Conservation (phyloP, 352 stramenopile genomes). For the Elongisporangium prolatum region DNA sequence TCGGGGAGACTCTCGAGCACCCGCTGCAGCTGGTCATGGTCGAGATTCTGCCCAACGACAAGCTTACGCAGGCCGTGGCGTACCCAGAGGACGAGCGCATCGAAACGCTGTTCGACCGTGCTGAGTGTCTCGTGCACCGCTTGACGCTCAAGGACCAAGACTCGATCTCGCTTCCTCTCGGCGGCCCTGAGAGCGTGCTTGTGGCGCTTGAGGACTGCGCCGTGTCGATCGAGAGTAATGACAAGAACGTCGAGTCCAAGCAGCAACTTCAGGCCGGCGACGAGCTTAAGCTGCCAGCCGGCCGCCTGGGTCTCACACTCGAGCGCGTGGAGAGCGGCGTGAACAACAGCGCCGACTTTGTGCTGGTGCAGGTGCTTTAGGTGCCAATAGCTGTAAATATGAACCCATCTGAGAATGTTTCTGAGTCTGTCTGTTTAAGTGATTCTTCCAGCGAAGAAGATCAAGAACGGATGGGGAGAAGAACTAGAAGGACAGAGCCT, state of each 20-base stretch:
- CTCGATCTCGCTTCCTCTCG: conserved; percentile 21
- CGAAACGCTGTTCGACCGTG: conserved; percentile 27
- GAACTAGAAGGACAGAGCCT: background rate
- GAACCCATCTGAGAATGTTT: background rate
- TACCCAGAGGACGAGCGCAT: conserved; percentile 6
- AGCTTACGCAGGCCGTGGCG: background rate
- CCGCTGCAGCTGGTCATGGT: background rate
- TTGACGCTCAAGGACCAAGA: conserved; percentile 15
- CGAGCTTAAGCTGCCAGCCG: conserved; percentile 17
- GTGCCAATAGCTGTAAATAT: background rate
- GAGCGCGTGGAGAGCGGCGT: conserved; percentile 1
- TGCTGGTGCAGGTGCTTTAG: conserved; percentile 26
- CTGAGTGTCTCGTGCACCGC: conserved; percentile 40
- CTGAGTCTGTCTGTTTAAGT: background rate
- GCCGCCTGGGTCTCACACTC: conserved; percentile 9
- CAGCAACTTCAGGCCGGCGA: conserved; percentile 3
- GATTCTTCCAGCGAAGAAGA: no score
- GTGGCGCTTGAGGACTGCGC: conserved; percentile 22
- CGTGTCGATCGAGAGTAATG: conserved; percentile 11
- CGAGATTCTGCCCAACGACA: background rate
- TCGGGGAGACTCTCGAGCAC: background rate
- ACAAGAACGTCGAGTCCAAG: background rate
- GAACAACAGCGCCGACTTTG: conserved; percentile 14
- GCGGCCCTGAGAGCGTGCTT: conserved; percentile 25
- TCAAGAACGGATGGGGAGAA: no score